These are phyloP conservation scores for Aureobasidium leucospermi DNA, from an alignment of 2,329 filamentous ascomycete genomes.

Conservation along the genomic window DNA sequence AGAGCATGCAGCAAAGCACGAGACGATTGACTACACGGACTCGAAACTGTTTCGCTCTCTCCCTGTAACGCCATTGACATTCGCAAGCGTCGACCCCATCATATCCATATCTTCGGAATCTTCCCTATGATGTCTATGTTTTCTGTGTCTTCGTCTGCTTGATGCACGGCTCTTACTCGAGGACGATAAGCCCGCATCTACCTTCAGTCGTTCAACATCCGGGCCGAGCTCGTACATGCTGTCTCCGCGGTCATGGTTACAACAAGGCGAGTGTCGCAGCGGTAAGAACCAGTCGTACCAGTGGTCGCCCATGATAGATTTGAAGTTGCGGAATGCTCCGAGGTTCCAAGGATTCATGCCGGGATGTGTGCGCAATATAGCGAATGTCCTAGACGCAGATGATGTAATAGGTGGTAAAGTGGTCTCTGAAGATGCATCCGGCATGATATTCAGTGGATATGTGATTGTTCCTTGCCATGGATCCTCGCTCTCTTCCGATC, in stretches of 20 bases:
- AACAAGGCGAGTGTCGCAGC: conserved; percentile 65
- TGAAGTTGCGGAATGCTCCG: conserved; percentile 62
- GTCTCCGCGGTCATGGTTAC: conserved; percentile 43
- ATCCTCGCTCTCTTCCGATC: conserved; percentile 11
- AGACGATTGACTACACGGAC: not conserved
- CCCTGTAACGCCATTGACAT: conserved; percentile 5
- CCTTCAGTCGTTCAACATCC: conserved; percentile 27
- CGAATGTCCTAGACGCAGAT: conserved; percentile 56
- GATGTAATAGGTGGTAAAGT: conserved; percentile 18
- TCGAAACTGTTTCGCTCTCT: not conserved
- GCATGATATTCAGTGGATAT: conserved; percentile 45
- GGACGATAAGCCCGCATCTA: conserved; percentile 21
- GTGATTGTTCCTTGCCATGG: conserved; percentile 43
- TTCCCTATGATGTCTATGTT: not conserved
- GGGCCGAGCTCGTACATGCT: conserved; percentile 29
- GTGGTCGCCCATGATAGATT: conserved; percentile 68
- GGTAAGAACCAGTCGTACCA: conserved; percentile 75
- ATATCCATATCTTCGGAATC: conserved; percentile 5
- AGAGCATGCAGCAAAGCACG: not conserved
- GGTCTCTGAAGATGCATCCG: conserved; percentile 21
- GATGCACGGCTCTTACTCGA: not conserved
- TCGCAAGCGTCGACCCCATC: conserved; percentile 5
- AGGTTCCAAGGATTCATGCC: conserved; percentile 85
- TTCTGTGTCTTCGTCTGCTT: not conserved
- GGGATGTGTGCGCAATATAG: conserved; percentile 63